Base-by-base conservation (phyloP, 2,329 filamentous ascomycete species). In the Diplodia scrobiculata region DNA sequence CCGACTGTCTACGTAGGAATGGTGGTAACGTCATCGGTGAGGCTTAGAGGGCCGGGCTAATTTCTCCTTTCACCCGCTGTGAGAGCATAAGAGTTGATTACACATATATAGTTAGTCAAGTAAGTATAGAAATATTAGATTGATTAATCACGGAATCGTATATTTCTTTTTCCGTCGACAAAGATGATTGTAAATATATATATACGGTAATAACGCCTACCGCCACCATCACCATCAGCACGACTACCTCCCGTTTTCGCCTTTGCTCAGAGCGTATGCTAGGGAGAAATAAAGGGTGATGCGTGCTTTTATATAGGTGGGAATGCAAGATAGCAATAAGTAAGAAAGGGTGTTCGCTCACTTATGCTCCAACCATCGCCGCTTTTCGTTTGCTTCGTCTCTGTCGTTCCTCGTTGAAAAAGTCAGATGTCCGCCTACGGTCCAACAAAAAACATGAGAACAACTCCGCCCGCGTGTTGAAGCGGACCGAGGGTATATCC, bases 381-480 rank as follows among this genome's bases (percentile, higher is more conserved):
- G 5, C 38, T 14, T n/a, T 17, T 14, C 38, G 2, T 41, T 41
- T 41, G 7, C 17, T 9, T 41, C 38, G 17, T 41, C 38, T 41
- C 38, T 41, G 17, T 41, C 14, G 17, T 19, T 19, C 41, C 41
- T 45, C 41, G 17, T 19, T n/a, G 17, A 19, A 45, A 45, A 45
- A 45, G 41, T 45, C 41, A 19, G n/a, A 19, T 45, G 7, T 19
- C 41, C 41, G 17, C n/a, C 41, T 10, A 45, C n/a, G 17, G 41
- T 3, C 4, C 48, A 27, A 11, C 10, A 27, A 27, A 27, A 32
- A 32, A 32, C n/a, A 25, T 36, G 10, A 25, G 4, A 32, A 32
- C 7, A 62, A 17, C 45, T 38, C 48, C 34, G 34, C 34, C 60
- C 48, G 60, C 60, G 21, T 63, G 60, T 63, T 63, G 60, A 63